These are phyloP conservation scores for Populus tomentosa DNA, from an alignment of 441 rosid genomes.

Conservation along the genomic window DNA sequence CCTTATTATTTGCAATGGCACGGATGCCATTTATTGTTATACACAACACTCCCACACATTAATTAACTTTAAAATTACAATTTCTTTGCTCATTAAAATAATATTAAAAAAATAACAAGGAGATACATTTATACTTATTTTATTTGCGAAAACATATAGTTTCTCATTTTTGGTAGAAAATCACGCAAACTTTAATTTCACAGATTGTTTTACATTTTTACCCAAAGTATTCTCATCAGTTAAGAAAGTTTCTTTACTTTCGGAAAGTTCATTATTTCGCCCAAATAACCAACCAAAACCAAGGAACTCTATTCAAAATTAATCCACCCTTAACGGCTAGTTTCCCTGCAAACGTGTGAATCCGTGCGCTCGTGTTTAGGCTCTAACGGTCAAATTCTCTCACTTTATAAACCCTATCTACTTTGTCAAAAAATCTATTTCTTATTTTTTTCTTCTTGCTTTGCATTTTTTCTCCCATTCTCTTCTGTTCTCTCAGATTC, in stretches of 20 bases:
- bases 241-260: neutral
- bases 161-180: too few relatives aligned
- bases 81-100: too few relatives aligned
- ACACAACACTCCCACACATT: too few relatives aligned
- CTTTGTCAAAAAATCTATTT: neutral
- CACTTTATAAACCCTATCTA: constrained; percentile 26
- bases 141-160: too few relatives aligned
- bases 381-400: constrained; percentile 54
- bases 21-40: too few relatives aligned
- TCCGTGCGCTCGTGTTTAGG: neutral
- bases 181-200: too few relatives aligned
- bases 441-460: neutral
- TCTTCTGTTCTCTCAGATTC: neutral
- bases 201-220: too few relatives aligned
- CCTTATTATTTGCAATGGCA: too few relatives aligned
- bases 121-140: too few relatives aligned
- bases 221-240: too few relatives aligned
- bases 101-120: too few relatives aligned
- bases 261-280: neutral
- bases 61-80: too few relatives aligned
- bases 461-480: neutral
- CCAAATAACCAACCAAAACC: neutral
- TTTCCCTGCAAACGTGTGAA: constrained; percentile 12
- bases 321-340: constrained; percentile 40
- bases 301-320: neutral